A percentile compares a stretch with the other conserved stretches of the same genome.
Conservation (phyloP, 108 stramenopile species). For the Cyclotella baltica region DNA sequence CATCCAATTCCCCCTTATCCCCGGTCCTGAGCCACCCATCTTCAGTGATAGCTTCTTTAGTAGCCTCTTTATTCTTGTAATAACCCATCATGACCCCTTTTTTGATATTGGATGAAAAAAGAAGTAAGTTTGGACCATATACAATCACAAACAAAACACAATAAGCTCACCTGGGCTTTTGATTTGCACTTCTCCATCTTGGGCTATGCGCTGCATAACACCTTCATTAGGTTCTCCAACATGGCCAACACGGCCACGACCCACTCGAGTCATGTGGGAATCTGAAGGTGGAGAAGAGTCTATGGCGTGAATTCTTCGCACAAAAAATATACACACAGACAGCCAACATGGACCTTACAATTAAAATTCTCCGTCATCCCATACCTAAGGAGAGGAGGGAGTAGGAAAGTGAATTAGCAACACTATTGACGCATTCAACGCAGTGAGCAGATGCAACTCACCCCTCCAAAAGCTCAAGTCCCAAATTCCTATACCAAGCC, state of each 20-base stretch:
- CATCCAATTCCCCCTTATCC: constrained; percentile 81
- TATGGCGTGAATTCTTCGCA: too few relatives aligned
- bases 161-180: constrained; percentile 58
- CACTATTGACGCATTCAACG: too few relatives aligned
- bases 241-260: constrained; percentile 65
- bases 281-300: too few relatives aligned
- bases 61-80: constrained; percentile 83
- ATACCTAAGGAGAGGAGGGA: too few relatives aligned
- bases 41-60: constrained; percentile 76
- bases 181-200: constrained; percentile 81
- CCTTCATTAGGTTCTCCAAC: constrained; percentile 72
- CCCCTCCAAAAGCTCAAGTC: constrained; percentile 78
- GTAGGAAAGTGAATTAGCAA: too few relatives aligned
- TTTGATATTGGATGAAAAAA: too few relatives aligned
- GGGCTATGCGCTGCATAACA: constrained; percentile 73
- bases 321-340: too few relatives aligned
- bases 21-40: constrained; percentile 89
- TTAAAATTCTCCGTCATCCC: constrained; percentile 91
- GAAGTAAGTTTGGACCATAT: too few relatives aligned
- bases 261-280: constrained; percentile 62
- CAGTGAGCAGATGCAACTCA: too few relatives aligned
- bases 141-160: too few relatives aligned
- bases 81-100: constrained; percentile 82
- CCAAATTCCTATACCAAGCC: constrained; percentile 72
- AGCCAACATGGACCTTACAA: constrained; percentile 44